phyloP scores from a whole-genome alignment of 257 asterid species.

The Lithospermum erythrorhizon region DNA sequence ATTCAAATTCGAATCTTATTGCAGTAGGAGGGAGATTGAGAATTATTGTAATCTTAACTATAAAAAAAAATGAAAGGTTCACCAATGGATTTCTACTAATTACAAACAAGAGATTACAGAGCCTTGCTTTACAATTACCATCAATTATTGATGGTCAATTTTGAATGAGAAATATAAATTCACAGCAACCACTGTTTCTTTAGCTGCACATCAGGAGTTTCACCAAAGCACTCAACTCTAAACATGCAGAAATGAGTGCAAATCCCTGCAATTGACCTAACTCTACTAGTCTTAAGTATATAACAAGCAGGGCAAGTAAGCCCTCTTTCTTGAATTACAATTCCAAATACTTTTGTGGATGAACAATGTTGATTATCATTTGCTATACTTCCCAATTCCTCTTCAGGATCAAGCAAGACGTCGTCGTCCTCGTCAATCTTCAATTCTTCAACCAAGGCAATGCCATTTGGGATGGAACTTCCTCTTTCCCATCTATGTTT shows the following conservation, averaged over 20 bases:
- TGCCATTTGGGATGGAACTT: constrained; percentile 13
- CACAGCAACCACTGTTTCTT: constrained; percentile 22
- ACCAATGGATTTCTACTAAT: constrained; percentile 3
- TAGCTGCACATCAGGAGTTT: constrained; percentile 16
- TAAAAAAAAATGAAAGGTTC: no score
- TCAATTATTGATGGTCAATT: not conserved
- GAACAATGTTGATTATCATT: not conserved
- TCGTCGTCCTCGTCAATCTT: constrained; percentile 3
- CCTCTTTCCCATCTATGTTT: constrained; percentile 19
- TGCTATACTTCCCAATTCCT: not conserved
- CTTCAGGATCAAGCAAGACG: not conserved
- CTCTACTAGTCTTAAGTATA: constrained; percentile 21
- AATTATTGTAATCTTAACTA: no score
- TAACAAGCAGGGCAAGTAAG: constrained; percentile 25
- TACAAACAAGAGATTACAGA: not conserved
- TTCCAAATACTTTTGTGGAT: constrained; percentile 19
- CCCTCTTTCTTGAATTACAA: constrained; percentile 29
- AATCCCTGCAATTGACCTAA: constrained; percentile 14
- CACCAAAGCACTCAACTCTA: constrained; percentile 18
- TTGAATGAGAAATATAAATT: not conserved
- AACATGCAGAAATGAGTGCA: constrained; percentile 29
- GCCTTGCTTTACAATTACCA: not conserved
- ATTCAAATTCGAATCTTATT: no score
- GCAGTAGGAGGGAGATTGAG: no score
- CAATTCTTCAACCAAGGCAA: constrained; percentile 24